Conservation (phyloP, 2,329 filamentous ascomycete species). For the Falciphora oryzae region DNA sequence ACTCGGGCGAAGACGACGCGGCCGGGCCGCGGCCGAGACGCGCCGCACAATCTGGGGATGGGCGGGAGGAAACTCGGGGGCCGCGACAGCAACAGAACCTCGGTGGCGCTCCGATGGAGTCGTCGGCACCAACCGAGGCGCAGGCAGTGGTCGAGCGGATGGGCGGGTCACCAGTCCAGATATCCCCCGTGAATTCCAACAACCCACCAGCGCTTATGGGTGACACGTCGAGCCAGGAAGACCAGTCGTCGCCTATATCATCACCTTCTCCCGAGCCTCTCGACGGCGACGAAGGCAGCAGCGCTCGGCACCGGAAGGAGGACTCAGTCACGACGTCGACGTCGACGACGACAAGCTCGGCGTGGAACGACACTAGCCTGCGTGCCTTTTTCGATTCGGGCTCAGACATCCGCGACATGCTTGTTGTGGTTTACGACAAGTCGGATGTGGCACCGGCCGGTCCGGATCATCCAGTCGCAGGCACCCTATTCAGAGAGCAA, state of each 20-base stretch:
- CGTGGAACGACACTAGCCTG: constrained; percentile 83
- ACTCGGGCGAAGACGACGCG: constrained; percentile 45
- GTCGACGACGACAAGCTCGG: constrained; percentile 51
- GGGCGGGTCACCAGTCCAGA: constrained; percentile 63
- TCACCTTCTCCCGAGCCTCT: constrained; percentile 59
- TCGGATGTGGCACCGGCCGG: constrained; percentile 72
- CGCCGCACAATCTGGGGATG: neutral
- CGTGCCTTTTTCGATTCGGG: constrained; percentile 88
- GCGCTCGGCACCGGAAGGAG: constrained; percentile 33
- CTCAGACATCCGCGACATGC: constrained; percentile 80
- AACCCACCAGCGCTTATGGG: constrained; percentile 62
- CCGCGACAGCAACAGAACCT: neutral
- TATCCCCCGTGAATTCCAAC: constrained; percentile 49
- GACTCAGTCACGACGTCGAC: constrained; percentile 48
- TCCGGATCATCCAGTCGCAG: constrained; percentile 79
- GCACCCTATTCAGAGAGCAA: constrained; percentile 77
- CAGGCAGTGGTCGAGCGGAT: constrained; percentile 37
- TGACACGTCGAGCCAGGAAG: constrained; percentile 65
- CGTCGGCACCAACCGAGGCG: constrained; percentile 19
- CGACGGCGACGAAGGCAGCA: constrained; percentile 37
- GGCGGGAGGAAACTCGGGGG: neutral
- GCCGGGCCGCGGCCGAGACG: constrained; percentile 8
- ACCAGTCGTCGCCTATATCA: constrained; percentile 54
- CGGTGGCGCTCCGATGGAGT: neutral
- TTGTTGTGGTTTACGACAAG: constrained; percentile 90